Conservation (phyloP, 257 asterid genomes). For the Solanum rostratum region DNA sequence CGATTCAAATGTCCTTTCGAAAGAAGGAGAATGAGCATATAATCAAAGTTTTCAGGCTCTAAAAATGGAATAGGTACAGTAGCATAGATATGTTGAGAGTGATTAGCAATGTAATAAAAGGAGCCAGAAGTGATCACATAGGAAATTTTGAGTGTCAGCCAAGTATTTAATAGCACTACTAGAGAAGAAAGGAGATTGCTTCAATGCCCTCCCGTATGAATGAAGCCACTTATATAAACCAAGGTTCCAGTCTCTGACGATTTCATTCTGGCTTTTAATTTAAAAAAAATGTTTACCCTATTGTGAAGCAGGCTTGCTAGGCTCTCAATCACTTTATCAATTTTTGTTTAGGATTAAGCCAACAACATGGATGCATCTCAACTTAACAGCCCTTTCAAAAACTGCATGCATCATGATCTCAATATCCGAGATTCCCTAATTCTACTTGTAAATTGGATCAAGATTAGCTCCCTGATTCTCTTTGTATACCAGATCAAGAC, state of each 20-base stretch:
- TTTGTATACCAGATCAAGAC: neutral
- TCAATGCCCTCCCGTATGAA: neutral
- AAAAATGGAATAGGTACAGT: neutral
- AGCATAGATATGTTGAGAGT: neutral
- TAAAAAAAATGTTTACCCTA: neutral
- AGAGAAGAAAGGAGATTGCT: neutral
- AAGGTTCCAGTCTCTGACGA: neutral
- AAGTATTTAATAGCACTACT: neutral
- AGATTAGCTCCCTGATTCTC: neutral
- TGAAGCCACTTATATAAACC: neutral
- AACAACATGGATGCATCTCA: neutral
- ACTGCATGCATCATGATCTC: neutral
- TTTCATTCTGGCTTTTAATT: neutral
- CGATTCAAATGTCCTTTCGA: neutral
- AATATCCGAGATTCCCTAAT: neutral
- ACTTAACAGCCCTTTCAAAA: neutral
- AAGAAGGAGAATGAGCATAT: neutral
- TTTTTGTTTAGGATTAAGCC: neutral
- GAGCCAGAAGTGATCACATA: neutral
- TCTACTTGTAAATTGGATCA: neutral
- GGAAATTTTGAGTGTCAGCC: neutral
- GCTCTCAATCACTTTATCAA: neutral
- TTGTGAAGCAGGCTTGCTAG: neutral
- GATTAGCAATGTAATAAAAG: neutral
- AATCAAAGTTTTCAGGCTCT: neutral